Evolutionary conservation across 208 protist species (phyloP).

Genomic region (Leishmania gerbilli): DNA sequence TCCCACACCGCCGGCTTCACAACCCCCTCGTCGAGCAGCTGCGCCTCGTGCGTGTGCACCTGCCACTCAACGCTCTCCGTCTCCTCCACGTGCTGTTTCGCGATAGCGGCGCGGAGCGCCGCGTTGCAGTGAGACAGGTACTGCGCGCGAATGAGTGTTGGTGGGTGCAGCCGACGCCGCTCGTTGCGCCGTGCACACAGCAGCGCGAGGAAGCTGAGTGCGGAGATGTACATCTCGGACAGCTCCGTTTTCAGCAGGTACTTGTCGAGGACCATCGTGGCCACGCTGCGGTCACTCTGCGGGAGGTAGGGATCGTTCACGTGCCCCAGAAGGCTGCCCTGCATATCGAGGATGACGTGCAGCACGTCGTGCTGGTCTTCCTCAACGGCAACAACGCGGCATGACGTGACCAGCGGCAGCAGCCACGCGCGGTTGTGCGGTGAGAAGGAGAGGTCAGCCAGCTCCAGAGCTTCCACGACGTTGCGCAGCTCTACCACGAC

Average conservation of each 20-base stretch:
- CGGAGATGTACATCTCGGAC: slow-evolving; percentile 29
- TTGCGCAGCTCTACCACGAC: slow-evolving; percentile 81
- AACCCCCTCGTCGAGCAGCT: slow-evolving; percentile 78
- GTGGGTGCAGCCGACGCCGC: slow-evolving; percentile 67
- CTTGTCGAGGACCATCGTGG: slow-evolving; percentile 61
- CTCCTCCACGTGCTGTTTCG: slow-evolving; percentile 71
- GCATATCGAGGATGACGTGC: slow-evolving; percentile 74
- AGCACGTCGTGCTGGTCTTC: slow-evolving; percentile 61
- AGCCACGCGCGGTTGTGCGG: slow-evolving; percentile 82
- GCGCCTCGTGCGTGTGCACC: slow-evolving; percentile 62
- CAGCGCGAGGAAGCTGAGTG: slow-evolving; percentile 48
- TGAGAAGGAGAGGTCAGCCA: slow-evolving; percentile 69
- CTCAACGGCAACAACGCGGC: slow-evolving; percentile 59
- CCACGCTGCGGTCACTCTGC: slow-evolving; percentile 68
- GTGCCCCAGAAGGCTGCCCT: slow-evolving; percentile 62
- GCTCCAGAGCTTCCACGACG: slow-evolving; percentile 64
- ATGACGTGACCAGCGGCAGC: slow-evolving; percentile 76
- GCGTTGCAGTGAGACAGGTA: slow-evolving; percentile 80
- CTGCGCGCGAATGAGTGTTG: slow-evolving; percentile 73
- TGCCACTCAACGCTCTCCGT: slow-evolving; percentile 78
- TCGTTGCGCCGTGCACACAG: slow-evolving; percentile 57
- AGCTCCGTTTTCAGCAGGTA: slow-evolving; percentile 50
- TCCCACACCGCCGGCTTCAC: slow-evolving; percentile 84
- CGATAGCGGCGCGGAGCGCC: slow-evolving; percentile 55
- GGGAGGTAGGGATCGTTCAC: slow-evolving; percentile 62